Base-by-base conservation (phyloP, 176 grass and related monocot species). In the Carex pumila region DNA sequence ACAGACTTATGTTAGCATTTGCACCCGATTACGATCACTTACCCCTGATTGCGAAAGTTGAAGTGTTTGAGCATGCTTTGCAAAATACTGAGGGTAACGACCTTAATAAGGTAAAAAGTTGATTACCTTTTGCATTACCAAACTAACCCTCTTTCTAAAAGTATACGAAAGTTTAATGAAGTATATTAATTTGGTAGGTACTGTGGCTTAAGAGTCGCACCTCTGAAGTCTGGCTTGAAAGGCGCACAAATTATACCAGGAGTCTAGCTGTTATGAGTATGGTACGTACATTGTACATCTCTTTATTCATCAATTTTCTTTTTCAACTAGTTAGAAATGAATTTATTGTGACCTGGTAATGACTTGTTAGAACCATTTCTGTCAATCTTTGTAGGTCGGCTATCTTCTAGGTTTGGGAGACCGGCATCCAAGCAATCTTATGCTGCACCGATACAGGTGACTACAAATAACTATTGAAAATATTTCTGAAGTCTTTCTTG, bases 201-300 rank as follows among this genome's bases (percentile, higher is more conserved):
- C 80, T 98, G 8, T 98, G 96, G 96, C 86, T 98, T 17, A 98
- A 98, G 86, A 98, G 96, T 83, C 92, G 91, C 70, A 93, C 93
- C 29, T 98, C 96, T 61, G 96, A 95, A 92, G 83, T 98, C 83
- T 98, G 96, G 96, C 89, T 98, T 66, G 93, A 98, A 84, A 89
- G 96, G 22, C 92, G 96, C 37, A 98, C 96, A 92, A 98, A 93
- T 87, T 98, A 95, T 79, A 85, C 91, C 39, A 95, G 96, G 89
- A 98, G 96, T 65, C 87, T 98, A 64, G 96, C 96, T 88, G 96
- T 98, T 74, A 98, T 98, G 93, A 98, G 96, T 86, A 98, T 98
- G 96, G 96, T 98, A 89, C 65, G 89, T 68, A 84, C 12, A 86
- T 90, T 83, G 5, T 83, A 25, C 69, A 45, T 59, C 62, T 15